A percentile compares a stretch with the other conserved stretches of the same genome.
These are phyloP conservation scores for Calonectria honghensis DNA, from an alignment of 2,329 filamentous ascomycete genomes.

Conservation along the genomic window DNA sequence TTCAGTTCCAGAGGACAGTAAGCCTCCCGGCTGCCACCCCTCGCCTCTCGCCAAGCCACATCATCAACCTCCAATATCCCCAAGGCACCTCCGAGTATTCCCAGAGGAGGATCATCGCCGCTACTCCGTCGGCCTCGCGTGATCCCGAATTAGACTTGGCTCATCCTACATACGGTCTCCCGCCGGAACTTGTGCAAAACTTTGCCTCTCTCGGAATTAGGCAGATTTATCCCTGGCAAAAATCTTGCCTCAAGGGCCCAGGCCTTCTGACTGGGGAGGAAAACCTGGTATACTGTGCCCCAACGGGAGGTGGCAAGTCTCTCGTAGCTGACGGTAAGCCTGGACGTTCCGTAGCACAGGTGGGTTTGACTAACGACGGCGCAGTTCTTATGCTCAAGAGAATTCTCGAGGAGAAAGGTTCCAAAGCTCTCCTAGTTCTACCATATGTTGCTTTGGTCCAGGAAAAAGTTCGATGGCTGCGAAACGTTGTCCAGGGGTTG, in stretches of 20 bases:
- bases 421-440: constrained; percentile 83
- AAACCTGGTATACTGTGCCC: constrained; percentile 87
- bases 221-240: constrained; percentile 87
- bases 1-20: constrained; percentile 60
- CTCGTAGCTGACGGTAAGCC: constrained; percentile 77
- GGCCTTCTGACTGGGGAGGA: constrained; percentile 79
- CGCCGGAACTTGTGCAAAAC: constrained; percentile 76
- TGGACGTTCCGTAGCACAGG: neutral
- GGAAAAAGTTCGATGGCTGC: constrained; percentile 85
- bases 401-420: constrained; percentile 76
- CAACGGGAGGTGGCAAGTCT: constrained; percentile 86
- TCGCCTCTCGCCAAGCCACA: constrained; percentile 65
- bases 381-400: constrained; percentile 83
- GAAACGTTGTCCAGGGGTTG: constrained; percentile 78
- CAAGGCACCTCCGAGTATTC: constrained; percentile 71
- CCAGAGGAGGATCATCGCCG: constrained; percentile 70
- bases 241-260: constrained; percentile 80
- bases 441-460: constrained; percentile 88
- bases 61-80: constrained; percentile 61
- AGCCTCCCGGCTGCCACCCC: constrained; percentile 57
- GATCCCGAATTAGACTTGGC: constrained; percentile 77
- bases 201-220: constrained; percentile 80
- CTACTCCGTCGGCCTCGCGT: constrained; percentile 71
- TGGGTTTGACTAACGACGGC: constrained; percentile 42
- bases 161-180: constrained; percentile 79